Evolutionary conservation across 2,329 filamentous ascomycete genomes (phyloP), one percentile per base, ranked within the genome.

Genomic region (Elsinoe arachidis): DNA sequence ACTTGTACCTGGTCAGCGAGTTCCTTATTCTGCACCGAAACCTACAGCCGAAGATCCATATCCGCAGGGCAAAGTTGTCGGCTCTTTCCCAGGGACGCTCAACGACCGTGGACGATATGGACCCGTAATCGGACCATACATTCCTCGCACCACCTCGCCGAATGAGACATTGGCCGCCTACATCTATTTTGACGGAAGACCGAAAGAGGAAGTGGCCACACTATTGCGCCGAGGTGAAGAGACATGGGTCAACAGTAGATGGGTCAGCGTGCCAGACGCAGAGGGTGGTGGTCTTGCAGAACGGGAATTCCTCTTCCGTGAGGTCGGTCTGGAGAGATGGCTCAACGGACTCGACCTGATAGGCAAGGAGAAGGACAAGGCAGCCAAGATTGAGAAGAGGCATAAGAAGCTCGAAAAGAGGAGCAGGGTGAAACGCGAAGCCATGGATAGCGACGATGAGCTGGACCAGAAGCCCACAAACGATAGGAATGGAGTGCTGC

Each of bases 81-180:
- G 87, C 33, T 83, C 83, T 54, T 74, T 90, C 26, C 81, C 83
- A 19, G 83, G 78, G 61, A 72, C 75, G 59, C 70, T 72, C 26
- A 67, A 67, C 46, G 77, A 80, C 61, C 74, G 79, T 63, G 79
- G 78, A 56, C 78, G 77, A 63, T 78, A 78, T 64, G 70, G 70
- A 56, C 72, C 82, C 39, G 78, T 83, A 37, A 79, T 96, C 61
- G 84, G 81, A 56, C 90, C 92, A 1, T 99, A 99, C 73, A 87
- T 92, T 62, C 89, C 93, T 55, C 84, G 96, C 75, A 97, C 93
- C 17, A 86, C 88, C 60, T 95, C 89, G 33, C 86, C 90, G 58
- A 96, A 96, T 72, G 93, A 99, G 75, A 99, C 93, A 12, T 92
- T 99, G 65, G 93, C 93, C 33, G 93, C 92, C 37, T 99, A 99